Evolutionary conservation across 352 stramenopile genomes (phyloP).

Genomic region (Globisporangium camurandrum): DNA sequence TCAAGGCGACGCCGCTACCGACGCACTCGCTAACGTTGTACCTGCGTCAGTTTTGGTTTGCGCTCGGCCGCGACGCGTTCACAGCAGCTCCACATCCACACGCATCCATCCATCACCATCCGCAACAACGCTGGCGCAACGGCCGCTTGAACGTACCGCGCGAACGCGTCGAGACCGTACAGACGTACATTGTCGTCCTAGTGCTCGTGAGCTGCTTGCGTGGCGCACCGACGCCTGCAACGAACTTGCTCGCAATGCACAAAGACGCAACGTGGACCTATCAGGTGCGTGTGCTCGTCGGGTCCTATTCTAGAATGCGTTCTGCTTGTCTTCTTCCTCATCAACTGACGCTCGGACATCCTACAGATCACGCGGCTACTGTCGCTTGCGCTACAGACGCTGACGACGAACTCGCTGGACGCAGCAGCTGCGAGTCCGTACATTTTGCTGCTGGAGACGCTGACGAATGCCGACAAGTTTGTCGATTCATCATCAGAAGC

Average conservation of each 20-base stretch:
- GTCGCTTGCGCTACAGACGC: slow-evolving; percentile 28
- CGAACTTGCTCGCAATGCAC: slow-evolving; percentile 18
- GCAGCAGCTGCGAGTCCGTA: slow-evolving; percentile 29
- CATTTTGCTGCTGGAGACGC: slow-evolving; percentile 37
- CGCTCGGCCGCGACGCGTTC: slow-evolving; percentile 11
- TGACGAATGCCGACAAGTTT: slow-evolving; percentile 28
- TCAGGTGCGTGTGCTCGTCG: slow-evolving; percentile 12
- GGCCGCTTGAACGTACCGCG: neutral
- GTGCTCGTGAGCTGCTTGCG: slow-evolving; percentile 47
- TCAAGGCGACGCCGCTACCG: slow-evolving; percentile 25
- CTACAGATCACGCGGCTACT: slow-evolving; percentile 26
- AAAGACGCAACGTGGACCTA: slow-evolving; percentile 40
- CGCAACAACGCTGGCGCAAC: slow-evolving; percentile 3
- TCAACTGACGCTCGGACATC: neutral
- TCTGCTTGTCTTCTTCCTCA: too few species aligned
- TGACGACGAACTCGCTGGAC: slow-evolving; percentile 18
- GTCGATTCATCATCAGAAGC: too few species aligned
- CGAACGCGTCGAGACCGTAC: slow-evolving; percentile 31
- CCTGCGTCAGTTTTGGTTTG: slow-evolving; percentile 42
- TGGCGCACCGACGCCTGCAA: slow-evolving; percentile 8
- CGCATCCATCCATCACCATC: neutral
- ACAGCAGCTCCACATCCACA: neutral
- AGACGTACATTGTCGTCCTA: slow-evolving; percentile 54
- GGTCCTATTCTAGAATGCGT: neutral
- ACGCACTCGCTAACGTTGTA: slow-evolving; percentile 18